These are phyloP conservation scores for Ilex aquifolium DNA, from an alignment of 257 asterid genomes.

Conservation along the genomic window DNA sequence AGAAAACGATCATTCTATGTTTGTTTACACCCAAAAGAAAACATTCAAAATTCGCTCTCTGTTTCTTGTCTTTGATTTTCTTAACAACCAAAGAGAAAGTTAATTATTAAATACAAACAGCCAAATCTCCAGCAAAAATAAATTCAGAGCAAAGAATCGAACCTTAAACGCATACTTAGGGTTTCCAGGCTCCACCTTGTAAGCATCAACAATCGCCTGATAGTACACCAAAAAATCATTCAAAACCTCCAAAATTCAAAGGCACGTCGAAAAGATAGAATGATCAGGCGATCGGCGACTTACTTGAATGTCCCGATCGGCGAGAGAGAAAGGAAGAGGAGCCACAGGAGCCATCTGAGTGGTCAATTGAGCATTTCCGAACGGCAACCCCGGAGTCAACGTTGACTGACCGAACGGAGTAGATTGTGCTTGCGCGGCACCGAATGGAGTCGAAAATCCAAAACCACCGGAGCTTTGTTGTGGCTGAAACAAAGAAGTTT, in stretches of 20 bases:
- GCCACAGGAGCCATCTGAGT: slow-evolving; percentile 99
- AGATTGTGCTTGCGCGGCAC: slow-evolving; percentile 40
- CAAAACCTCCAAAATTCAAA: slow-evolving; percentile 2
- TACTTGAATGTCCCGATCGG: slow-evolving; percentile 93
- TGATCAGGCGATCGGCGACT: background rate
- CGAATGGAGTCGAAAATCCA: slow-evolving; percentile 51
- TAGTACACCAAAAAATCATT: slow-evolving; percentile 4
- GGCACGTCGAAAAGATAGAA: background rate
- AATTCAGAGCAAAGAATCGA: too few species aligned
- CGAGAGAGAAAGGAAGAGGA: slow-evolving; percentile 84
- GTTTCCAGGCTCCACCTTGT: slow-evolving; percentile 88
- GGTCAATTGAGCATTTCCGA: slow-evolving; percentile 67
- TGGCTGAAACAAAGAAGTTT: too few species aligned
- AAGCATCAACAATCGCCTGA: slow-evolving; percentile 88
- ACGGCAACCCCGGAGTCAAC: slow-evolving; percentile 35
- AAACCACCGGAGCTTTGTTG: slow-evolving; percentile 30
- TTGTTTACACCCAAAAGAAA: too few species aligned
- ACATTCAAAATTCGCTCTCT: too few species aligned
- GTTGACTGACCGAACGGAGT: slow-evolving; percentile 39
- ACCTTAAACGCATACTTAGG: slow-evolving; percentile 63
- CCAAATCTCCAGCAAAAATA: slow-evolving; percentile 37
- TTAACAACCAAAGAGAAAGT: background rate
- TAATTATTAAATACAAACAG: background rate
- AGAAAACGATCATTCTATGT: too few species aligned
- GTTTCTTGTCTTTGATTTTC: background rate